A percentile compares a stretch with the other conserved stretches of the same genome.
These are phyloP conservation scores for Candida sanyiensis DNA, from an alignment of 805 yeast genomes.

Conservation along the genomic window DNA sequence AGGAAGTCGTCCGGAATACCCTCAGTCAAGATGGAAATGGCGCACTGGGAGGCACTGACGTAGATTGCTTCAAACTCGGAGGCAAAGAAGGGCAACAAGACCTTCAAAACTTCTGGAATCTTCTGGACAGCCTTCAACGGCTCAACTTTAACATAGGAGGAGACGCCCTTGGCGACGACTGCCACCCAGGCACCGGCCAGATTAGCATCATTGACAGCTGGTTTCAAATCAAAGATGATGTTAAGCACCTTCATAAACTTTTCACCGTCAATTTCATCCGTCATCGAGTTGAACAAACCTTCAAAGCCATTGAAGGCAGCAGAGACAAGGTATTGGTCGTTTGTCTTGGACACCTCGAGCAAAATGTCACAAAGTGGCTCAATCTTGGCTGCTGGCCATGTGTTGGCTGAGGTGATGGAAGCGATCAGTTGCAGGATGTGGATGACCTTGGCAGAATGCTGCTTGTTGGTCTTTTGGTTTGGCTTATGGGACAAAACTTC, in stretches of 20 bases:
- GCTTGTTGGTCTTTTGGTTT: conserved; percentile 39
- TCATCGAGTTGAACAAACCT: conserved; percentile 65
- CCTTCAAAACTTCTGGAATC: conserved; percentile 50
- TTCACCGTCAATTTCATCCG: conserved; percentile 53
- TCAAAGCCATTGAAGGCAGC: conserved; percentile 82
- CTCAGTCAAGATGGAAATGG: conserved; percentile 70
- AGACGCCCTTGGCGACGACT: conserved; percentile 77
- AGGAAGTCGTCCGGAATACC: conserved; percentile 57
- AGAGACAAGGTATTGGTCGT: conserved; percentile 80
- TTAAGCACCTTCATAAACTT: conserved; percentile 60
- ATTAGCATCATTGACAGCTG: conserved; percentile 75
- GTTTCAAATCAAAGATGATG: conserved; percentile 72
- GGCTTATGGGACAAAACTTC: conserved; percentile 34
- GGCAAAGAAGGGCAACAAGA: conserved; percentile 57
- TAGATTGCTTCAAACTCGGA: conserved; percentile 62
- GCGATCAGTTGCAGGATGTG: conserved; percentile 75
- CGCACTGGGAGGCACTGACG: conserved; percentile 78
- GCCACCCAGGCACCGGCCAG: conserved; percentile 95
- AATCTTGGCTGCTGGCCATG: conserved; percentile 75
- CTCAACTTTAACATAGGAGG: conserved; percentile 48
- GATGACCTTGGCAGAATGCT: conserved; percentile 51
- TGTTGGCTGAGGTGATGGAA: conserved; percentile 60
- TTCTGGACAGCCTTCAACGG: conserved; percentile 47
- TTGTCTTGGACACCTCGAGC: conserved; percentile 68
- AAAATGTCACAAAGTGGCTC: conserved; percentile 72